Conservation (phyloP, 495 filamentous ascomycete species). For the Podospora fimiseda region DNA sequence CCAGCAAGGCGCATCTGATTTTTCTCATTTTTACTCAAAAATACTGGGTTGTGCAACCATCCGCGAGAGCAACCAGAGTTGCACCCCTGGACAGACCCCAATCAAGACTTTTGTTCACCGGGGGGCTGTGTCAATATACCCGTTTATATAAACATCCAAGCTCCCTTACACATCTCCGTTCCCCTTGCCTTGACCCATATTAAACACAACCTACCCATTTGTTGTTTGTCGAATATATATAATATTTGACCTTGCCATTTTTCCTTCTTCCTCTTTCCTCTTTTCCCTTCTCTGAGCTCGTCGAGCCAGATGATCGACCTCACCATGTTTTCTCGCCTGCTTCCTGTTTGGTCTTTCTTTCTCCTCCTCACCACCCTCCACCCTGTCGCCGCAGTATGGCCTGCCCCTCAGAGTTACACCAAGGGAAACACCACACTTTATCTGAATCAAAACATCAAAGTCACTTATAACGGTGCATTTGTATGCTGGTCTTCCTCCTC, state of each 20-base stretch:
- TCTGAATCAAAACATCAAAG: conserved; percentile 44
- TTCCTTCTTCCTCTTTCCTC: background rate
- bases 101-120: background rate
- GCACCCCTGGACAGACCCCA: background rate
- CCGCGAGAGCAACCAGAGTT: background rate
- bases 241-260: background rate
- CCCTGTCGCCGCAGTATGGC: conserved; percentile 51
- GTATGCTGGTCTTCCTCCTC: conserved; percentile 38
- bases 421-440: conserved; percentile 50
- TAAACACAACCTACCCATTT: background rate
- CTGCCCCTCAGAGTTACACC: conserved; percentile 45
- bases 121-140: background rate
- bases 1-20: no score
- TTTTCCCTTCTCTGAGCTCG: background rate
- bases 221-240: no score
- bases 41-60: background rate
- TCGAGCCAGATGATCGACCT: background rate
- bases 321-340: conserved; percentile 27
- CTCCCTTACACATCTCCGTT: background rate
- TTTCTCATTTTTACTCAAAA: conserved; percentile 5
- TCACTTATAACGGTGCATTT: conserved; percentile 51
- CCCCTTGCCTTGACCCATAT: background rate
- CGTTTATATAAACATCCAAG: conserved; percentile 13
- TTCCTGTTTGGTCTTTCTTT: conserved; percentile 27
- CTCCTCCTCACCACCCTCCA: conserved; percentile 29